These are phyloP conservation scores for Gossypium raimondii DNA, from an alignment of 345 rosid species.

Conservation along the genomic window DNA sequence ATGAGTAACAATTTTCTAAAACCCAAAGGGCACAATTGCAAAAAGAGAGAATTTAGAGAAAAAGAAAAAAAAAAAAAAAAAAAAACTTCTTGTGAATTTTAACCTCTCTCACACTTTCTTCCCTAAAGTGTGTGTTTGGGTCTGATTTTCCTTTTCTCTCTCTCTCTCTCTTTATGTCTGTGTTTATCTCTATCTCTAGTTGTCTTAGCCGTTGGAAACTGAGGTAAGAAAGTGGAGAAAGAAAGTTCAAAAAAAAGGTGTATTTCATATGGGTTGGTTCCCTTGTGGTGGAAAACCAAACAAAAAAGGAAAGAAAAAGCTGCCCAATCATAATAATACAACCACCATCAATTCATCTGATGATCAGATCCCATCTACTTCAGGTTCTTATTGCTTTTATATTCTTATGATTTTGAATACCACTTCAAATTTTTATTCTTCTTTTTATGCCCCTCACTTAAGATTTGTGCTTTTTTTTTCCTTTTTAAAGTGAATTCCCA, in stretches of 20 bases:
- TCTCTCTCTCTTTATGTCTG: background rate
- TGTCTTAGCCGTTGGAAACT: background rate
- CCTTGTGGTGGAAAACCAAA: conserved; percentile 45
- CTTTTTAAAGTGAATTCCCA: background rate
- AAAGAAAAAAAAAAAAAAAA: background rate
- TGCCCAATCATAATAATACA: background rate
- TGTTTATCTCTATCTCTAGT: background rate
- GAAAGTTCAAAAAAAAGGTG: background rate
- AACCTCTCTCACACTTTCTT: background rate
- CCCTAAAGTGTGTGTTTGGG: conserved; percentile 3
- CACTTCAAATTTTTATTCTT: background rate
- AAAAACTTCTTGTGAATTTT: background rate
- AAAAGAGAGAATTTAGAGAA: background rate
- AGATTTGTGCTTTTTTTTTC: background rate
- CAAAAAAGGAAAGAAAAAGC: conserved; percentile 35
- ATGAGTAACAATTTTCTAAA: background rate
- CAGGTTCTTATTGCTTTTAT: conserved; percentile 28
- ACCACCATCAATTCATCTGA: conserved; percentile 8
- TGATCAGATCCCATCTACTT: conserved; percentile 54
- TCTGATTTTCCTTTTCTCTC: background rate
- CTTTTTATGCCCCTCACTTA: background rate
- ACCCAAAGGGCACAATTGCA: background rate
- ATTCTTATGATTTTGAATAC: background rate
- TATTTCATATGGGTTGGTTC: conserved; percentile 46
- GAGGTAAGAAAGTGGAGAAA: conserved; percentile 3